Conservation (phyloP, 1,139 yeast genomes). For the Geotrichum reessii region DNA sequence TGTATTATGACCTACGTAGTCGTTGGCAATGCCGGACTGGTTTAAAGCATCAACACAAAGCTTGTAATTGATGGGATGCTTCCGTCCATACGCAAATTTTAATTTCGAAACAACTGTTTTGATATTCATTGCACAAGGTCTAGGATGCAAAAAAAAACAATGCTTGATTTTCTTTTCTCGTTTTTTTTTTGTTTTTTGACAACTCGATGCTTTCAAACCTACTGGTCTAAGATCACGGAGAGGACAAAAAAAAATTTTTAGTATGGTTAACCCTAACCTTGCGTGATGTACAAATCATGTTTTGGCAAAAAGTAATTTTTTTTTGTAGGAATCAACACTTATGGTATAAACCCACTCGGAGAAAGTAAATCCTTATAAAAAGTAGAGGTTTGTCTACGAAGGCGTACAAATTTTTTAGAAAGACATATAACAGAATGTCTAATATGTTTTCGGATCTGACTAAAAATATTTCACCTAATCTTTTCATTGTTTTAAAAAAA, state of each 20-base stretch:
- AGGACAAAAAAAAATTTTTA: neutral
- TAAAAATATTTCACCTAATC: too few relatives aligned
- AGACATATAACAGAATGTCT: too few relatives aligned
- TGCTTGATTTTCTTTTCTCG: neutral
- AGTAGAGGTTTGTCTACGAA: too few relatives aligned
- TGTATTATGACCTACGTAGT: constrained; percentile 39
- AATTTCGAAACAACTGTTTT: constrained; percentile 14
- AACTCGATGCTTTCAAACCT: too few relatives aligned
- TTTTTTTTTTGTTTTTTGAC: neutral
- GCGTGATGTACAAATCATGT: neutral
- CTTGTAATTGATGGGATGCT: constrained; percentile 25
- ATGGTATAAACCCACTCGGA: too few relatives aligned
- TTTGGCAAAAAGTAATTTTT: neutral
- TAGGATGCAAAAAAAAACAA: neutral
- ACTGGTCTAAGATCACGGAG: too few relatives aligned
- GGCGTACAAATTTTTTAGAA: too few relatives aligned
- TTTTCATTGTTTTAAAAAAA: too few relatives aligned
- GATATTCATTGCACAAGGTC: constrained; percentile 5
- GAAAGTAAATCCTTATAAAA: too few relatives aligned
- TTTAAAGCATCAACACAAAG: constrained; percentile 18
- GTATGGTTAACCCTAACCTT: neutral
- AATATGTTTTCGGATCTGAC: too few relatives aligned
- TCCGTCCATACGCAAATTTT: constrained; percentile 25
- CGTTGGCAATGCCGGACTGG: constrained; percentile 26
- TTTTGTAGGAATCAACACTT: neutral